Evolutionary conservation across 768 basidiomycete genomes (phyloP).

Genomic region (Russula sp.): DNA sequence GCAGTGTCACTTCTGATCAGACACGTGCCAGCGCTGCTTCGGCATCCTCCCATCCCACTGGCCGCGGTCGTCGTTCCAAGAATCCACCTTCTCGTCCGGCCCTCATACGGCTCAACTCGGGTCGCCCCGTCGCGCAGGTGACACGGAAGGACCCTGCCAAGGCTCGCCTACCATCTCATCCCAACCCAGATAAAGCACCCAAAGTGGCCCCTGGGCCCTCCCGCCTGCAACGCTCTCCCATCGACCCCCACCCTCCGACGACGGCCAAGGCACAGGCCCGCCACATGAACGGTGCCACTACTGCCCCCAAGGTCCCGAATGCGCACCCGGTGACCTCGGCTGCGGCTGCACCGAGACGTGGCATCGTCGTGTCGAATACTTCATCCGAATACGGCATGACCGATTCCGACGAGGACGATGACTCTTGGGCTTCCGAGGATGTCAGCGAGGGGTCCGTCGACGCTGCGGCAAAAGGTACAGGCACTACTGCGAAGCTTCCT

Average conservation of each 20-base stretch:
- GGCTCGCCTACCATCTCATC: not conserved
- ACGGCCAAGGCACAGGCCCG: not conserved
- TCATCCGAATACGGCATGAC: conserved; percentile 48
- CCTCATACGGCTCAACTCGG: conserved; percentile 16
- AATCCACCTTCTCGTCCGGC: conserved; percentile 14
- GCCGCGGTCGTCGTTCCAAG: conserved; percentile 23
- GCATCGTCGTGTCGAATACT: conserved; percentile 39
- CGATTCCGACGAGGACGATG: conserved; percentile 43
- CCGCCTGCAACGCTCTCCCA: conserved; percentile 5
- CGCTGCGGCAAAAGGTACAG: conserved; percentile 9
- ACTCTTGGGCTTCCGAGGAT: conserved; percentile 56
- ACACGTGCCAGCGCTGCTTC: conserved; percentile 27
- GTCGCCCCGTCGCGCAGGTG: conserved; percentile 9
- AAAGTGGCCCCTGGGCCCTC: conserved; percentile 10
- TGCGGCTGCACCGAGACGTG: conserved; percentile 19
- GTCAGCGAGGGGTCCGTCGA: conserved; percentile 29
- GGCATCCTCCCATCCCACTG: conserved; percentile 21
- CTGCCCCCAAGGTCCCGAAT: not conserved
- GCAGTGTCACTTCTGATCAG: conserved; percentile 33
- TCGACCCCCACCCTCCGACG: conserved; percentile 7
- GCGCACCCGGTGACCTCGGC: not conserved
- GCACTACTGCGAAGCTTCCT: conserved; percentile 17
- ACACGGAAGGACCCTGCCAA: conserved; percentile 7
- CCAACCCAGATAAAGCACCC: conserved; percentile 1
- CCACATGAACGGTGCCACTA: conserved; percentile 20